phyloP scores from a whole-genome alignment of 2,329 filamentous ascomycete genomes.

The Colletotrichum euphorbiae region DNA sequence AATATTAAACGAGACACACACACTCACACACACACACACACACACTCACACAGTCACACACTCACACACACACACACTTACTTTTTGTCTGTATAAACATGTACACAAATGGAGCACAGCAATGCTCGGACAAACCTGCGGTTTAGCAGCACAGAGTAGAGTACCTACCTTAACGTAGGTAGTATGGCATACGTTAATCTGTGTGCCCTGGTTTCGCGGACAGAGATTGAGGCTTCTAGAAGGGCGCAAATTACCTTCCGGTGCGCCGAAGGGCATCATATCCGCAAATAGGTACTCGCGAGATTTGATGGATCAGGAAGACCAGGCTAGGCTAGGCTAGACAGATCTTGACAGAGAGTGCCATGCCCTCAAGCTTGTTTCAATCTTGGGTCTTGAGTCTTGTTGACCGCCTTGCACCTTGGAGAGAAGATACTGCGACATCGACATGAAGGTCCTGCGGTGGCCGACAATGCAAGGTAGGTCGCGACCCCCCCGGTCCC shows the following conservation, averaged over 20 bases:
- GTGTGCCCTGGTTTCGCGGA: neutral
- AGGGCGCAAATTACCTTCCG: slow-evolving; percentile 33
- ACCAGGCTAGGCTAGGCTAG: slow-evolving; percentile 14
- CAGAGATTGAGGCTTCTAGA: slow-evolving; percentile 25
- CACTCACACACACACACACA: neutral
- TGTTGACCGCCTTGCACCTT: neutral
- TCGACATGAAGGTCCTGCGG: neutral
- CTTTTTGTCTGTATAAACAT: too few relatives aligned
- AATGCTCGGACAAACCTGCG: too few relatives aligned
- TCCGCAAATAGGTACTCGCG: slow-evolving; percentile 38
- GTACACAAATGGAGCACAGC: neutral
- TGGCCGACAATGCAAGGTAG: neutral
- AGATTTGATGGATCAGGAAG: slow-evolving; percentile 36
- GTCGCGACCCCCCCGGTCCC: neutral
- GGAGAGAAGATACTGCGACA: too few relatives aligned
- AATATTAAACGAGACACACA: neutral
- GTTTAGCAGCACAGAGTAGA: too few relatives aligned
- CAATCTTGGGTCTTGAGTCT: neutral
- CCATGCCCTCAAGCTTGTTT: too few relatives aligned
- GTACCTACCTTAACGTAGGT: too few relatives aligned
- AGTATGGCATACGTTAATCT: neutral
- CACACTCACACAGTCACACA: neutral
- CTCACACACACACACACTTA: neutral
- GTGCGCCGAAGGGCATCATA: slow-evolving; percentile 31
- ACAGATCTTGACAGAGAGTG: slow-evolving; percentile 14